A percentile compares a stretch with the other conserved stretches of the same genome.
phyloP scores from a whole-genome alignment of 129 eudicot species.

The Sambucus nigra region DNA sequence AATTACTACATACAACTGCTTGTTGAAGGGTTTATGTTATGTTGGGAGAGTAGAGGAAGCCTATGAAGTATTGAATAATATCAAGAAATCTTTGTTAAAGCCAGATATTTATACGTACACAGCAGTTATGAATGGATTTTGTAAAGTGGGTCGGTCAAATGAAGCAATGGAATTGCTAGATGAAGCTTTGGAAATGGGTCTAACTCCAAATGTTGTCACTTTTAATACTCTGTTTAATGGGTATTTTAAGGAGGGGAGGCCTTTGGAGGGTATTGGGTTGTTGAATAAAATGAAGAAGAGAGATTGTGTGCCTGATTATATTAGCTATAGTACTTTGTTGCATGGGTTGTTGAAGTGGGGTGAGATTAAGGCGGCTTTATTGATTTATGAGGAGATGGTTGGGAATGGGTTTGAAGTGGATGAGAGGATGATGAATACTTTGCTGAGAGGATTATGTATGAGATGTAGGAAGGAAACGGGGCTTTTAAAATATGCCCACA shows the following conservation, averaged over 20 bases:
- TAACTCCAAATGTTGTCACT: constrained; percentile 51
- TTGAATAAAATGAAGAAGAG: constrained; percentile 55
- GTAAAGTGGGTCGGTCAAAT: constrained; percentile 79
- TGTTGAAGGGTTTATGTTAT: constrained; percentile 76
- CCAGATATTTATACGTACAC: constrained; percentile 69
- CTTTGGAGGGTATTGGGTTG: constrained; percentile 51
- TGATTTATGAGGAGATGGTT: constrained; percentile 52
- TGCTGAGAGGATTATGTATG: constrained; percentile 64
- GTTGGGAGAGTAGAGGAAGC: constrained; percentile 87
- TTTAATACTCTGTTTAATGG: constrained; percentile 70
- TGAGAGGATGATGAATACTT: constrained; percentile 65
- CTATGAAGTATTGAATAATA: constrained; percentile 23
- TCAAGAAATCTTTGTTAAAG: constrained; percentile 36
- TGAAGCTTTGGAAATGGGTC: constrained; percentile 53
- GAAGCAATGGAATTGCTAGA: constrained; percentile 71
- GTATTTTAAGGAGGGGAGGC: constrained; percentile 69
- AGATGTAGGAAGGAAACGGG: constrained; percentile 34
- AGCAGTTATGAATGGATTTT: constrained; percentile 80
- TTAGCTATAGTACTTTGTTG: constrained; percentile 61
- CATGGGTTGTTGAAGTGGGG: constrained; percentile 89
- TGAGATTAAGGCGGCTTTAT: constrained; percentile 26
- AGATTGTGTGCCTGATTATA: constrained; percentile 46
- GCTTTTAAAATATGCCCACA: constrained; percentile 29
- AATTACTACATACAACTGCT: constrained; percentile 60
- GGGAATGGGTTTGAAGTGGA: constrained; percentile 43